These are phyloP conservation scores for Lizonia empirigonia DNA, from an alignment of 2,329 filamentous ascomycete species.

Conservation along the genomic window DNA sequence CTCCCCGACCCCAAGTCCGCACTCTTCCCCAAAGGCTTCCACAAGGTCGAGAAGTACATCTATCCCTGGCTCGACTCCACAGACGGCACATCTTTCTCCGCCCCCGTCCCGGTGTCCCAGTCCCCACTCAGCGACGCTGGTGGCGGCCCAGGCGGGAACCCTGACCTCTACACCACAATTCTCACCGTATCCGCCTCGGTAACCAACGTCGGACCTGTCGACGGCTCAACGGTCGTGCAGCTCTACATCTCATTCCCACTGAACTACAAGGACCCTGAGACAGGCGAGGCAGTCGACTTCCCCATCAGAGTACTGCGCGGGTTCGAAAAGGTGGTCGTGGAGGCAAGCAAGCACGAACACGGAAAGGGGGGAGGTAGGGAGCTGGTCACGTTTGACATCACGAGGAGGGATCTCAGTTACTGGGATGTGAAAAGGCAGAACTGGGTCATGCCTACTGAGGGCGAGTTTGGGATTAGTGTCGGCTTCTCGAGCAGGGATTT, in stretches of 20 bases:
- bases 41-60: conserved; percentile 70
- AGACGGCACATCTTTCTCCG: conserved; percentile 54
- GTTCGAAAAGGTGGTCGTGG: conserved; percentile 52
- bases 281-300: conserved; percentile 63
- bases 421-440: conserved; percentile 50
- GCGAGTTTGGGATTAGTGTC: conserved; percentile 37
- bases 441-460: conserved; percentile 47
- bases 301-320: conserved; percentile 48
- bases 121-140: conserved; percentile 64
- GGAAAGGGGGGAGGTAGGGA: conserved; percentile 25
- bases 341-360: conserved; percentile 31
- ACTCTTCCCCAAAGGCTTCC: conserved; percentile 66
- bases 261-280: conserved; percentile 49
- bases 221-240: conserved; percentile 62
- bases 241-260: conserved; percentile 60
- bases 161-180: conserved; percentile 65
- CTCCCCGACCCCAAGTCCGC: conserved; percentile 63
- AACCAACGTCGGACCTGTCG: conserved; percentile 64
- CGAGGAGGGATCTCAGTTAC: conserved; percentile 50
- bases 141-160: conserved; percentile 71
- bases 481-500: conserved; percentile 46
- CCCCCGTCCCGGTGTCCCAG: conserved; percentile 64
- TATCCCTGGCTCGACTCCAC: conserved; percentile 70
- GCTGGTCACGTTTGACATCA: conserved; percentile 47
- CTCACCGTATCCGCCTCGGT: conserved; percentile 60